Conservation (phyloP, 2,329 filamentous ascomycete species). For the Arthrobotrys conoides region DNA sequence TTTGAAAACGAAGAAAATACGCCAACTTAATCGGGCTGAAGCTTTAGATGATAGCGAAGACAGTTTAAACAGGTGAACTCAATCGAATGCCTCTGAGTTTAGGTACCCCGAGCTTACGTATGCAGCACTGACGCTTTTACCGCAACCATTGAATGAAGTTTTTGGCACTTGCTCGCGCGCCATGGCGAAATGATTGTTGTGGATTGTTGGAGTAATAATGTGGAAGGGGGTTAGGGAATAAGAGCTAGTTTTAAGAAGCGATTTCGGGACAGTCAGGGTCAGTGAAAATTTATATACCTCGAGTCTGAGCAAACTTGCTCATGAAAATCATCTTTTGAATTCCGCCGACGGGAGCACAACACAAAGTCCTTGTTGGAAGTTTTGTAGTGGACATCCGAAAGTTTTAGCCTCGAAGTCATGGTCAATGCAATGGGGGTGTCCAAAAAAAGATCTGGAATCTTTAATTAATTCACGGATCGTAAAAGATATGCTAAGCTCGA, state of each 20-base stretch:
- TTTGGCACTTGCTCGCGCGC: not conserved
- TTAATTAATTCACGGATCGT: too few relatives aligned
- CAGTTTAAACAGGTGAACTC: not conserved
- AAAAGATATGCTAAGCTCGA: too few relatives aligned
- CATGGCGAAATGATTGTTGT: not conserved
- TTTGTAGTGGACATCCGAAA: too few relatives aligned
- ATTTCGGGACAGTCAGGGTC: constrained; percentile 1
- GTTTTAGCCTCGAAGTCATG: too few relatives aligned
- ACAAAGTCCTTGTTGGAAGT: constrained; percentile 31
- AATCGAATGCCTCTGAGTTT: not conserved
- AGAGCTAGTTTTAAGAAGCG: constrained; percentile 42
- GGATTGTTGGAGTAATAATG: not conserved
- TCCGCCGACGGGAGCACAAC: not conserved
- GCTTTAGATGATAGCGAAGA: too few relatives aligned
- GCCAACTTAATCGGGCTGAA: not conserved
- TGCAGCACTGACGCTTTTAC: not conserved
- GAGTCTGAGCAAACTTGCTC: constrained; percentile 58
- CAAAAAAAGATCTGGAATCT: too few relatives aligned
- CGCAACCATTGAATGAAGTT: constrained; percentile 7
- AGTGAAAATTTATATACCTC: constrained; percentile 42
- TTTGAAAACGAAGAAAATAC: constrained; percentile 5
- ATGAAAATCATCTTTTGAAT: constrained; percentile 23
- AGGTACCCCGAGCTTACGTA: not conserved
- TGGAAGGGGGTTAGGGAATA: constrained; percentile 31
- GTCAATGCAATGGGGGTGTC: too few relatives aligned